These are phyloP conservation scores for Trichoderma simmonsii DNA, from an alignment of 2,329 filamentous ascomycete genomes.

Conservation along the genomic window DNA sequence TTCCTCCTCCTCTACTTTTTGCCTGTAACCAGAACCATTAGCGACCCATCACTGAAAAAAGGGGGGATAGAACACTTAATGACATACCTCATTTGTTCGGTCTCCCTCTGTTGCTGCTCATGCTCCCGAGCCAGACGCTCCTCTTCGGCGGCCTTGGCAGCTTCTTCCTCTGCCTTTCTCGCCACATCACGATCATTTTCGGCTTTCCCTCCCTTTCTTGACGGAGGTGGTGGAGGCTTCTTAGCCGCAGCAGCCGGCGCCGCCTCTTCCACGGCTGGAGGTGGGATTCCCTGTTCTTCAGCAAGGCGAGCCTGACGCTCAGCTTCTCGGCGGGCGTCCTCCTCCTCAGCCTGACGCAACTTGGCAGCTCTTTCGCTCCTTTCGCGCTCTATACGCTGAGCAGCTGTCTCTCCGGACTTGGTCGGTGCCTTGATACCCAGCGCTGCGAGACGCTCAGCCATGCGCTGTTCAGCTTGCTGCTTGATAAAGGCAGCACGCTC, in stretches of 20 bases:
- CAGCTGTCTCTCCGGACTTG: conserved; percentile 75
- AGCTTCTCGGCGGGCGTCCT: conserved; percentile 83
- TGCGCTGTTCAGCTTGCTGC: conserved; percentile 92
- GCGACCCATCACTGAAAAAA: not conserved
- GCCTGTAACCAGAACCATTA: conserved; percentile 50
- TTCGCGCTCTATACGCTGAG: conserved; percentile 86
- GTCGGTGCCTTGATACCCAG: conserved; percentile 82
- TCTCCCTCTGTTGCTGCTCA: conserved; percentile 70
- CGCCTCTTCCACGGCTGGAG: conserved; percentile 49
- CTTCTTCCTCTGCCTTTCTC: conserved; percentile 61
- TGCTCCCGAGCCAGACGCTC: conserved; percentile 68
- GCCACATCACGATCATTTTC: conserved; percentile 58
- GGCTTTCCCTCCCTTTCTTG: conserved; percentile 63
- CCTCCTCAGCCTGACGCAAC: conserved; percentile 84
- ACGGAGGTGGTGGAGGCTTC: conserved; percentile 75
- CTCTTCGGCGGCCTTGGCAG: conserved; percentile 59
- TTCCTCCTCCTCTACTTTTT: conserved; percentile 71
- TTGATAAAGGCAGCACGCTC: conserved; percentile 95
- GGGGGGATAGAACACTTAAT: not conserved
- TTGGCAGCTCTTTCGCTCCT: conserved; percentile 83
- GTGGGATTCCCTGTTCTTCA: conserved; percentile 67
- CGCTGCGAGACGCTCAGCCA: conserved; percentile 92
- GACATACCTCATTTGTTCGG: conserved; percentile 78
- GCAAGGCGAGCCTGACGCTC: conserved; percentile 81
- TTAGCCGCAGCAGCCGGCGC: conserved; percentile 48